Evolutionary conservation across 148 eudicot genomes (phyloP), one percentile per base, ranked within the genome.

Genomic region (Cornus suecica): DNA sequence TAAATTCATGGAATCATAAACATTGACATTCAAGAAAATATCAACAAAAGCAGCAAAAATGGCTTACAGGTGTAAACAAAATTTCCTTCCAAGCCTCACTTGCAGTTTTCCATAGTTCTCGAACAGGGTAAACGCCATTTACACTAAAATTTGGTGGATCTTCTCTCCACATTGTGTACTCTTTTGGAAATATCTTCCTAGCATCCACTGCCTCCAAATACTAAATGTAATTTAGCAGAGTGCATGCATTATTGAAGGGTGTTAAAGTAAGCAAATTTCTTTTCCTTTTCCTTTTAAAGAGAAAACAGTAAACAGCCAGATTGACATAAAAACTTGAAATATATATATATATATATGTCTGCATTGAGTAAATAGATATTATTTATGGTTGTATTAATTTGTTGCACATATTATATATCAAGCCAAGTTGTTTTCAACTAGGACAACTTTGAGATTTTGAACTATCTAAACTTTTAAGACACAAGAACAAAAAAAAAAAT

Each of bases 201-300:
- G 94, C 94, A 78, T 88, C 94, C 88, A 73, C 94, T 90, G 91
- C 91, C 94, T 90, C 91, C 91, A 90, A 78, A 81, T 70, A 83
- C 88, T 84, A 80, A 84, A 83, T 72, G 37, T 81, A 80, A 80
- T 86, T 87, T 83, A 84, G 78, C 66, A 70, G 26, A 81, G 22
- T 51, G 61, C 51, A 29, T 54, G 23, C 42, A 62, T 65, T 37
- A 11, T 22, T 66, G 8, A 45, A 22, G 52, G 11, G 52, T 68
- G 66, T 7, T 7, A 18, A 15, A 24, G 18, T 22, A 18, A 66
- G 13, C 69, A 66, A 23, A 68, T 37, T 5, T 37, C 4, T 37
- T 37, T 37, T 6, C 42, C 42, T 0, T 37, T 37, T 37, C 8
- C 1, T 37, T 37, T 37, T 37, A 6, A 37, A 37, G 42, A 6